Percentiles rank a stretch among this genome's conserved stretches.
Conservation (phyloP, 192 early-diverging fungal species). For the Phycomyces blakesleeanus region DNA sequence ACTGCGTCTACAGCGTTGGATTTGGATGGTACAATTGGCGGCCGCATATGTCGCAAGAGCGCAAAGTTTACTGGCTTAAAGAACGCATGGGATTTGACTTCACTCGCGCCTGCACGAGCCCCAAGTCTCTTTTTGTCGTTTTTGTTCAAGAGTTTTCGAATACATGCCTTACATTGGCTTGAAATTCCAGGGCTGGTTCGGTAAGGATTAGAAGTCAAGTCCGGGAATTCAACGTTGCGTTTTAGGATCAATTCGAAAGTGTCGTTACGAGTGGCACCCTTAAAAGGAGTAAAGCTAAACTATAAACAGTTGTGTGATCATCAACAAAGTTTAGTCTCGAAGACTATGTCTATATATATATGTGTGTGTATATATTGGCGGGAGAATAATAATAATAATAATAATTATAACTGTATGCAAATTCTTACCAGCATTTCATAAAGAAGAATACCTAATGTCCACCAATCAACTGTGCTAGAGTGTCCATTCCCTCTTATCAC, state of each 20-base stretch:
- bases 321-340: no score
- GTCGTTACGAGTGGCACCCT: constrained; percentile 53
- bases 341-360: no score
- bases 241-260: constrained; percentile 78
- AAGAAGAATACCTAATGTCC: constrained; percentile 68
- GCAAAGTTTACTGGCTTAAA: constrained; percentile 94
- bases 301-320: constrained; percentile 37
- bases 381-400: no score
- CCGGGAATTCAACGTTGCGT: constrained; percentile 75
- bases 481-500: constrained; percentile 40
- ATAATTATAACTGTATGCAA: no score
- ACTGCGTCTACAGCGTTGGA: constrained; percentile 30
- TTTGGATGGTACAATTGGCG: constrained; percentile 77
- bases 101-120: constrained; percentile 82
- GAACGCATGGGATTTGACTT: constrained; percentile 89
- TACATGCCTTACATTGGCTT: constrained; percentile 64
- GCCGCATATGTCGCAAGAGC: constrained; percentile 72
- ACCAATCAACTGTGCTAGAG: constrained; percentile 58
- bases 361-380: no score
- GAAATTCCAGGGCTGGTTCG: constrained; percentile 7
- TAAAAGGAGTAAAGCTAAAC: constrained; percentile 69
- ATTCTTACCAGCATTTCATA: constrained; percentile 63
- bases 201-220: constrained; percentile 14
- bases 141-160: constrained; percentile 86
- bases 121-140: constrained; percentile 90